Evolutionary conservation across 306 rosid genomes (phyloP).

Genomic region (Dalbergia cochinchinensis): DNA sequence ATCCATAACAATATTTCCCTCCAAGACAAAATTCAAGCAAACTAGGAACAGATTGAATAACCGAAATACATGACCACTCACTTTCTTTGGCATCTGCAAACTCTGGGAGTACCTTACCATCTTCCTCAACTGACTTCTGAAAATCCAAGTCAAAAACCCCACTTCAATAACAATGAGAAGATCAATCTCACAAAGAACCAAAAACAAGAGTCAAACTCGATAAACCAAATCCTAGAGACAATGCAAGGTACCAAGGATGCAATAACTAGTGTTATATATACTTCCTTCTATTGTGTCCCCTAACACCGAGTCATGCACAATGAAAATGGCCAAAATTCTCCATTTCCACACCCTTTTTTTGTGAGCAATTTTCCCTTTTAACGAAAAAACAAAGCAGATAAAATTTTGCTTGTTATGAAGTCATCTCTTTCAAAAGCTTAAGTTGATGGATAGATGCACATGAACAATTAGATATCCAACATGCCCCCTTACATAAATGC

Average conservation of each 20-base stretch:
- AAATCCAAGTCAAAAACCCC: constrained; percentile 39
- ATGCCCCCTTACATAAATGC: no score
- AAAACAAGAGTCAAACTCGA: neutral
- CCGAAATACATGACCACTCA: constrained; percentile 42
- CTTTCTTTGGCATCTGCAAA: constrained; percentile 89
- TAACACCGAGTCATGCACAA: neutral
- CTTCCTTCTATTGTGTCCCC: neutral
- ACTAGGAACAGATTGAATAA: constrained; percentile 24
- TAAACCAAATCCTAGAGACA: constrained; percentile 16
- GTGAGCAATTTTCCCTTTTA: neutral
- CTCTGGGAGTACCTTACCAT: constrained; percentile 77
- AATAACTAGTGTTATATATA: neutral
- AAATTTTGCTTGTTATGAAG: neutral
- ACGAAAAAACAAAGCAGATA: constrained; percentile 13
- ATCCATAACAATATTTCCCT: neutral
- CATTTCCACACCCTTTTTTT: neutral
- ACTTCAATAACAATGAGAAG: constrained; percentile 39
- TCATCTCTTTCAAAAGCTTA: no score
- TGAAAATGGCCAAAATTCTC: neutral
- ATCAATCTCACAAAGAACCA: constrained; percentile 19
- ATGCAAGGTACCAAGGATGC: constrained; percentile 10
- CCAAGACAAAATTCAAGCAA: neutral
- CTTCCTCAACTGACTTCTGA: constrained; percentile 63
- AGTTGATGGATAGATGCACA: no score
- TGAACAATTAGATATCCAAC: no score